Base-by-base conservation (phyloP, 192 early-diverging fungal genomes). In the Rhizophlyctis rosea region DNA sequence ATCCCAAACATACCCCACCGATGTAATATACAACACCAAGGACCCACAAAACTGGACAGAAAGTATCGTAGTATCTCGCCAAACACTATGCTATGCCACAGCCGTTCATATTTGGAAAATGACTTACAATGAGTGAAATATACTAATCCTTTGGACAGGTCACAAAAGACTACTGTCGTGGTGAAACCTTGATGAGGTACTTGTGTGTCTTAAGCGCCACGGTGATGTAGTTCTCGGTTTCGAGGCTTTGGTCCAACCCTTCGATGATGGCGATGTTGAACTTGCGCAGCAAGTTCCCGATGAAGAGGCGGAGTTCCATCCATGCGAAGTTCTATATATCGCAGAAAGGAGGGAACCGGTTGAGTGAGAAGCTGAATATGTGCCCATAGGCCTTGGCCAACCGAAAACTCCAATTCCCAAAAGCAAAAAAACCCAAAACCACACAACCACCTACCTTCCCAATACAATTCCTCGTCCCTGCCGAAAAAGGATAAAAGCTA, bases 381-480 rank as follows among this genome's bases (percentile, higher is more conserved):
- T n/a, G n/a, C n/a, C n/a, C n/a, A n/a, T n/a, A n/a, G n/a, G n/a
- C n/a, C n/a, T n/a, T n/a, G n/a, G n/a, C n/a, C n/a, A n/a, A n/a
- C n/a, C n/a, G n/a, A n/a, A n/a, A n/a, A n/a, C n/a, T n/a, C n/a
- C n/a, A n/a, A n/a, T n/a, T n/a, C n/a, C n/a, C n/a, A n/a, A 44
- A 13, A 18, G 39, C 7, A 7, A 18, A 18, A 18, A 44, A 44
- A 44, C 39, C 7, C 7, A 44, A 44, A 44, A 44, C 39, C 39
- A 18, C 9, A 13, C 39, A 18, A 18, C 9, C 39, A 13, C 39
- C 18, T 44, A 44, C 39, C 39, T 44, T 44, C 18, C 39, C 39
- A 44, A 44, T 44, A 44, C 39, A 44, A 44, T 44, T 44, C 39
- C 39, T 44, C 39, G 39, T 13, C 39, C 39, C 39, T 13, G 39